Conservation (phyloP, 345 rosid species). For the sweet orange (Citrus sinensis) region DNA sequence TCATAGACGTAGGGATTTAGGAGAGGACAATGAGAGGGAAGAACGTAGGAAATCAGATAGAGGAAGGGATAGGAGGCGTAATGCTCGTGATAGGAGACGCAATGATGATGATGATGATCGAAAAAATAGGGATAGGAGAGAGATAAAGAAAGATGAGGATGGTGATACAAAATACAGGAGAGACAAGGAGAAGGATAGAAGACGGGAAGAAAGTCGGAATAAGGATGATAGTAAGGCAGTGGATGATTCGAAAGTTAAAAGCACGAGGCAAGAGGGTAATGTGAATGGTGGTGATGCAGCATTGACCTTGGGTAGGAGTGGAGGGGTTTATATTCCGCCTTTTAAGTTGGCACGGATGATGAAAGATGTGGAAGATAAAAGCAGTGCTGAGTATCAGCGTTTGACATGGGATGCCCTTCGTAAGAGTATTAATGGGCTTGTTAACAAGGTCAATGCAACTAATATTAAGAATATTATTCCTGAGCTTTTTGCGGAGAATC, state of each 20-base stretch:
- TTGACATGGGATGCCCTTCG: slow-evolving; percentile 96
- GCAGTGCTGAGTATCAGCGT: slow-evolving; percentile 78
- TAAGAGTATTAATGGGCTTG: slow-evolving; percentile 90
- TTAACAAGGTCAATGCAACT: slow-evolving; percentile 82
- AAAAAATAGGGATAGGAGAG: background rate
- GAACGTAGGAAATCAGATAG: slow-evolving; percentile 4
- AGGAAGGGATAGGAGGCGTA: background rate
- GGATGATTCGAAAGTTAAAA: slow-evolving; percentile 29
- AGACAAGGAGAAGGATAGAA: slow-evolving; percentile 26
- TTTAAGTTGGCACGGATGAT: slow-evolving; percentile 86
- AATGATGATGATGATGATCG: background rate
- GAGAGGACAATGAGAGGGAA: slow-evolving; percentile 26
- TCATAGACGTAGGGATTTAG: slow-evolving; percentile 20
- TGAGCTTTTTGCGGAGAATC: slow-evolving; percentile 80
- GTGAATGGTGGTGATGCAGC: slow-evolving; percentile 25
- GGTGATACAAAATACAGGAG: slow-evolving; percentile 21
- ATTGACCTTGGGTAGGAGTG: slow-evolving; percentile 46
- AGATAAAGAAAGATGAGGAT: slow-evolving; percentile 28
- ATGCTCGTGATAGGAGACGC: background rate
- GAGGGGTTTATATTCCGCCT: slow-evolving; percentile 93
- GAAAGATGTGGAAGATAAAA: slow-evolving; percentile 80
- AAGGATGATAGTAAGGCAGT: slow-evolving; percentile 21
- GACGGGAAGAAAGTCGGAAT: slow-evolving; percentile 26
- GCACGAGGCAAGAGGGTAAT: slow-evolving; percentile 30
- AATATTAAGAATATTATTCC: slow-evolving; percentile 85